Base-by-base conservation (phyloP, 2,329 filamentous ascomycete genomes). In the Aspergillus novoparasiticus region DNA sequence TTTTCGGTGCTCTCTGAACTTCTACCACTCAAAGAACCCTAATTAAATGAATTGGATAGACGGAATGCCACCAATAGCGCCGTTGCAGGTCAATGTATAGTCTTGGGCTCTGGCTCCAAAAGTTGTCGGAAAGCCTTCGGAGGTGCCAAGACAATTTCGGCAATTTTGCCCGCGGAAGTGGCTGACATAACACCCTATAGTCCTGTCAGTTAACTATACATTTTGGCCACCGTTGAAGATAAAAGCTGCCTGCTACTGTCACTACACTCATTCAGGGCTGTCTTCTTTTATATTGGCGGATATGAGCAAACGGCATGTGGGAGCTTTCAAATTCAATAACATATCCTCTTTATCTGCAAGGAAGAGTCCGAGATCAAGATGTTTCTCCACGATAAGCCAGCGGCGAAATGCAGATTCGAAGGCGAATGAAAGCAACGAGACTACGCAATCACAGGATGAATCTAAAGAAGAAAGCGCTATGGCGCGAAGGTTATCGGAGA, bases 401-500 rank as follows among this genome's bases (percentile, higher is more conserved):
- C 66, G 69, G 64, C 72, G 74, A 62, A 68, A 68, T 65, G 63
- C 64, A 28, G 50, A 56, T 14, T 60, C 71, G 11, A 67, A 71
- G 23, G 30, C 58, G 12, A 62, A 68, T 4, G 43, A 67, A 16
- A 57, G 69, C 9, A 50, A 69, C 50, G 64, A 68, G 19, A 23
- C 32, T 8, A 56, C 64, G 4, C 48, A 62, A 10, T 45, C 60
- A 4, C 48, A 66, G 34, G 56, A 73, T 56, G 70, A 73, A 12
- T 67, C 70, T 8, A 66, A 79, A 51, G 76, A 81, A 59, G 75
- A 83, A 62, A 85, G 86, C 6, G 86, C 87, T 23, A 85, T 89
- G 82, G 84, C 84, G 2, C 79, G 85, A 21, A 81, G 86, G 21
- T 75, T 89, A 62, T 81, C 83, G 5, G 81, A 85, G 63, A 85